These are phyloP conservation scores for Collybia nuda DNA, from an alignment of 768 basidiomycete genomes.

Conservation along the genomic window DNA sequence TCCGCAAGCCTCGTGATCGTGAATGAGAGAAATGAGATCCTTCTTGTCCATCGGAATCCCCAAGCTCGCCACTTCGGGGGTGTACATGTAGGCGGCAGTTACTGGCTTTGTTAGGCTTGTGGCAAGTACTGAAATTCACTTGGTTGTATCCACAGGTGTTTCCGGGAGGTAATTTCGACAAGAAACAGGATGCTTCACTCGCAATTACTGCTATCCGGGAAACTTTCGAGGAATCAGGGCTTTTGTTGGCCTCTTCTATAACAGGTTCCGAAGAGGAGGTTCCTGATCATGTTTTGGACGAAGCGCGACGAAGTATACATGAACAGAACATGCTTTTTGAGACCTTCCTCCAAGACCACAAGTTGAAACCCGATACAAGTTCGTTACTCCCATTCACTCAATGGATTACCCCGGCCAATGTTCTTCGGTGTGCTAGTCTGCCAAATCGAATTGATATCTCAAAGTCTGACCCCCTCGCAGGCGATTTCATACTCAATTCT, in stretches of 20 bases:
- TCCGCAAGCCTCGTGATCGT: conserved; percentile 71
- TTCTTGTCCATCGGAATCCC: conserved; percentile 71
- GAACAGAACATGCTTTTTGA: conserved; percentile 48
- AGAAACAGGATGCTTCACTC: conserved; percentile 55
- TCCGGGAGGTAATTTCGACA: conserved; percentile 71
- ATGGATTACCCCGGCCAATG: conserved; percentile 68
- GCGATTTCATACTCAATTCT: conserved; percentile 74
- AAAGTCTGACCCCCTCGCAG: conserved; percentile 29
- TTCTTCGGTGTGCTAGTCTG: conserved; percentile 42
- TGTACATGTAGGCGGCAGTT: conserved; percentile 50
- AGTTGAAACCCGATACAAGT: conserved; percentile 41
- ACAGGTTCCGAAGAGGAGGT: conserved; percentile 15
- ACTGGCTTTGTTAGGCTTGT: background rate
- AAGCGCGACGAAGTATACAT: conserved; percentile 57
- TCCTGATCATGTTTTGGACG: conserved; percentile 43
- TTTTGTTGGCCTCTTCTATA: conserved; percentile 53
- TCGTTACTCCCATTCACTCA: conserved; percentile 68
- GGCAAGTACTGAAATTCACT: background rate
- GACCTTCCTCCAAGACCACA: conserved; percentile 47
- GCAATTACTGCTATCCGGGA: conserved; percentile 69
- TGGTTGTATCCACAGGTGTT: conserved; percentile 51
- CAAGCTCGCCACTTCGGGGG: conserved; percentile 64
- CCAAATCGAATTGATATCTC: background rate
- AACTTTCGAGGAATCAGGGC: conserved; percentile 75
- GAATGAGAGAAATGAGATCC: conserved; percentile 64